Base-by-base conservation (phyloP, 108 stramenopile genomes). In the Seminavis robusta region DNA sequence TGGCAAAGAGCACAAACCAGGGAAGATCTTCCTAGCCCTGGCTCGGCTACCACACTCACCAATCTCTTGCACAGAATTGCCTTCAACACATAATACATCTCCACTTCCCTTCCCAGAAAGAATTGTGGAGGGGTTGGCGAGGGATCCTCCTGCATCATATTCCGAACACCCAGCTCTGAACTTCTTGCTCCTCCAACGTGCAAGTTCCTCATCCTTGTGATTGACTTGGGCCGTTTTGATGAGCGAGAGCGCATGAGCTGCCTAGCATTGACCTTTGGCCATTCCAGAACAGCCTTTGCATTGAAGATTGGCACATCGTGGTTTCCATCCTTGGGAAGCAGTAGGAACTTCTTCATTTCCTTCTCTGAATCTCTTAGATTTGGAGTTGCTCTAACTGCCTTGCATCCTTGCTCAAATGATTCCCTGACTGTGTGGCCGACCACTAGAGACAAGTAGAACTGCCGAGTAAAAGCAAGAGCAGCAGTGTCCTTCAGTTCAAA, bases 361-460 rank as follows among this genome's bases (percentile, higher is more conserved):
- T 52, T 64, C 23, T 69, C 77, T 4, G 79, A 39, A 47, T 80
- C 64, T n/a, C 55, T 70, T 8, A 94, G 80, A 27, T 79, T 73
- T 19, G 90, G 88, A 11, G 77, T 79, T 33, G 73, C 77, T 8
- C 65, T 52, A n/a, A 92, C 91, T 21, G 88, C 86, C 44, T 87
- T 77, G 37, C 78, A 73, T 11, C 87, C 96, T 20, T 83, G 80
- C 6, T 90, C 87, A 59, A 97, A 97, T 15, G 94, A 80, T 52
- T 74, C 69, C 33, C 71, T 56, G 21, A 97, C 94, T 0, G 90
- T 95, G 10, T 79, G 63, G 1, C 94, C 91, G 32, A 84, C 67
- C 11, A 72, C 82, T 9, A 91, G 73, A 3, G 88, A 79, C 26
- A 88, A 60, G 52, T 92, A 92, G 69, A 94, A 92, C 30, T 75